Conservation (phyloP, 441 rosid species). For the Erodium trifolium region DNA sequence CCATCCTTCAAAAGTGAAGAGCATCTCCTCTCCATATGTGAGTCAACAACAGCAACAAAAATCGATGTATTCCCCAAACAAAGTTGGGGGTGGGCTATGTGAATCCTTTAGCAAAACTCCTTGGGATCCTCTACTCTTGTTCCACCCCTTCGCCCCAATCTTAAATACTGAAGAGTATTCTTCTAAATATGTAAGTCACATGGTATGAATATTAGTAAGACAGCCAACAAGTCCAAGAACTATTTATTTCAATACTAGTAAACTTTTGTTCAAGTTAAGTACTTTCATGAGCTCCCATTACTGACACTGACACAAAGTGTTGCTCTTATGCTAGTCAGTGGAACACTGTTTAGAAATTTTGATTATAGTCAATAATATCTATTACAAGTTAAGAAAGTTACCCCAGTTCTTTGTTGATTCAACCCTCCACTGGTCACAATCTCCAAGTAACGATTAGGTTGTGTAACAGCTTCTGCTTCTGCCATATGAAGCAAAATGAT, state of each 20-base stretch:
- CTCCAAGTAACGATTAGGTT: slow-evolving; percentile 43
- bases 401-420: slow-evolving; percentile 74
- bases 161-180: neutral
- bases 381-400: slow-evolving; percentile 21
- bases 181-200: neutral
- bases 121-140: neutral
- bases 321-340: neutral
- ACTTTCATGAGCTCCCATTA: neutral
- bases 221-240: neutral
- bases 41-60: neutral
- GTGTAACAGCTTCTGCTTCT: slow-evolving; percentile 37
- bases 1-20: neutral
- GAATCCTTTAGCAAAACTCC: neutral
- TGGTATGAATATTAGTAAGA: neutral
- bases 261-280: neutral
- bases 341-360: neutral
- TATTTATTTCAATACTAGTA: neutral
- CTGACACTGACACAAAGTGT: neutral
- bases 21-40: neutral
- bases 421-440: slow-evolving; percentile 71
- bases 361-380: neutral
- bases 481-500: slow-evolving; percentile 19
- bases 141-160: neutral
- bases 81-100: neutral
- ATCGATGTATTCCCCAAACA: neutral